Percentiles rank a stretch among this genome's conserved stretches.
Evolutionary conservation across 192 early-diverging fungal genomes (phyloP).

Genomic region (Coemansia sp.): DNA sequence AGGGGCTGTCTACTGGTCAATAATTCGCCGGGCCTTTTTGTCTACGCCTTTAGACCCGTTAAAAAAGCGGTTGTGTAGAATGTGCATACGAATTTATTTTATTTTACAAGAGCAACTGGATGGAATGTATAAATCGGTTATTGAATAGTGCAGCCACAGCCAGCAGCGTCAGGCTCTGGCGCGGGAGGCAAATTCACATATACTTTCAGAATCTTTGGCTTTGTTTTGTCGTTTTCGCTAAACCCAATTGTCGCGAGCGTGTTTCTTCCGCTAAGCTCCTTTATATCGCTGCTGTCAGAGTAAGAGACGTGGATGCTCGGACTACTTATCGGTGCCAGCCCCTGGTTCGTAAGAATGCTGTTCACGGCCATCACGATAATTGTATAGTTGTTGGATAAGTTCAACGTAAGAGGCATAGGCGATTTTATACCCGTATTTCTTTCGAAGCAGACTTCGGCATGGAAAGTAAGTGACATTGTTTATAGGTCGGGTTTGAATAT

Average conservation of each 20-base stretch:
- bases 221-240: neutral
- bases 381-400: neutral
- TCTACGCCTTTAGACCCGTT: neutral
- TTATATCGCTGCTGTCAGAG: neutral
- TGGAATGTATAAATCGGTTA: neutral
- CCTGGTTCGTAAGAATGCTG: neutral
- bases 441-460: neutral
- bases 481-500: neutral
- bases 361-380: neutral
- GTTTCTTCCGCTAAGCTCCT: neutral
- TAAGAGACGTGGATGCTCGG: neutral
- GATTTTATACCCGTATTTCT: neutral
- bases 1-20: neutral
- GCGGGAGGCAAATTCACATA: constrained; percentile 1
- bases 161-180: neutral
- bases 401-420: neutral
- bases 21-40: neutral
- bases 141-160: neutral
- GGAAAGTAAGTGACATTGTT: neutral
- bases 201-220: neutral
- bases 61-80: neutral
- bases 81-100: neutral
- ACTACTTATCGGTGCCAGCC: neutral
- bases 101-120: neutral
- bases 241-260: neutral